Percentiles rank a stretch among this genome's conserved stretches.
Evolutionary conservation across 169 alveolate genomes (phyloP).

Genomic region (Ichthyophthirius multifiliis): DNA sequence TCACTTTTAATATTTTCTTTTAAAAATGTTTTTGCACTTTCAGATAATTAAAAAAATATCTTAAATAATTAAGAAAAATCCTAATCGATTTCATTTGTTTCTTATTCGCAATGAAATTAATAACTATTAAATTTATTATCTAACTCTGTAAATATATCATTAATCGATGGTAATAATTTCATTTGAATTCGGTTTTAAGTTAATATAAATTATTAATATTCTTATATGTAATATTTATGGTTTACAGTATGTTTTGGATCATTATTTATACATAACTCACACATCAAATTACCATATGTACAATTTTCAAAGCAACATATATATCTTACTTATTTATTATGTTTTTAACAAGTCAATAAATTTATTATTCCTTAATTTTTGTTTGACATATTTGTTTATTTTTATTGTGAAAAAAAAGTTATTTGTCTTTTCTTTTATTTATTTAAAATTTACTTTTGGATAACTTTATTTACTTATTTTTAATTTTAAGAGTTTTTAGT

Average conservation of each 20-base stretch:
- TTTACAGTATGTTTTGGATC: background rate
- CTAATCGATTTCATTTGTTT: constrained; percentile 13
- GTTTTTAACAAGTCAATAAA: background rate
- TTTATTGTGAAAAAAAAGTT: no score
- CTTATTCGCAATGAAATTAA: background rate
- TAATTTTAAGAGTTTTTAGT: no score
- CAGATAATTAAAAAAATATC: constrained; percentile 3
- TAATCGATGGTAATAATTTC: background rate
- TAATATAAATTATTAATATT: background rate
- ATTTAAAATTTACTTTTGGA: no score
- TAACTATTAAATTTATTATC: background rate
- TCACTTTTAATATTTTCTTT: constrained; percentile 20
- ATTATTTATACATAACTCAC: background rate
- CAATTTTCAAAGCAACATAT: background rate
- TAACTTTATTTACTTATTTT: no score
- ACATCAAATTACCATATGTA: background rate
- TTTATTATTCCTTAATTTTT: no score
- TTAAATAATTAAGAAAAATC: constrained; percentile 24
- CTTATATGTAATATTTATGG: background rate
- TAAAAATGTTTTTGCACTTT: constrained; percentile 9
- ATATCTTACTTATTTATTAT: background rate
- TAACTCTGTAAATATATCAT: background rate
- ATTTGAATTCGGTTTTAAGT: background rate
- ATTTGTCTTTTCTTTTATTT: no score
- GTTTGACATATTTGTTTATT: no score